These are phyloP conservation scores for Ormosia emarginata DNA, from an alignment of 306 rosid genomes.

Conservation along the genomic window DNA sequence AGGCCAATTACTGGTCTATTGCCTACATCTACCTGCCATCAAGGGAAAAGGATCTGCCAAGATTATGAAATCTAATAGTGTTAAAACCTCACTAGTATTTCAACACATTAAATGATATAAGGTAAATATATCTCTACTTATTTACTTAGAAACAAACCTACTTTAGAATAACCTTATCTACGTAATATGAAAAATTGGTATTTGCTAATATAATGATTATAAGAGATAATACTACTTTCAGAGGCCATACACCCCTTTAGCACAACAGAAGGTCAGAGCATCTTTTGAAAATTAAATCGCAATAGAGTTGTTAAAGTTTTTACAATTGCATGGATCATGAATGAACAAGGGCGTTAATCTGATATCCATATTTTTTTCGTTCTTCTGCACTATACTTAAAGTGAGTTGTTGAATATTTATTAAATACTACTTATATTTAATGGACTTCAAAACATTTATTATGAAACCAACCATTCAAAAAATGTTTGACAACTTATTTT, in stretches of 20 bases:
- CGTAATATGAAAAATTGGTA: not conserved
- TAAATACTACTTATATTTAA: no score
- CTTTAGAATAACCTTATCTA: no score
- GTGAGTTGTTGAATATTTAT: not conserved
- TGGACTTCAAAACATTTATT: not conserved
- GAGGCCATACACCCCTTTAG: not conserved
- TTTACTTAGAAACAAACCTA: no score
- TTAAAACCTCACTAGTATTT: not conserved
- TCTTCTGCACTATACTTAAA: no score
- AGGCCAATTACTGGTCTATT: conserved; percentile 83
- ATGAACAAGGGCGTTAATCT: no score
- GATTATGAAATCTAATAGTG: not conserved
- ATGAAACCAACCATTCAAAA: not conserved
- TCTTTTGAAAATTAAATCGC: not conserved
- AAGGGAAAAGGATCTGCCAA: not conserved
- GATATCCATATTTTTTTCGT: no score
- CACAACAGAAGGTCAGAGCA: not conserved
- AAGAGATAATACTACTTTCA: not conserved
- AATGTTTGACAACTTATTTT: not conserved
- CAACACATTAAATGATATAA: no score
- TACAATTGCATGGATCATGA: not conserved
- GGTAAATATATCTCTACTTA: no score
- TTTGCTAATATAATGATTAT: not conserved
- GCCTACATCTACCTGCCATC: conserved; percentile 78
- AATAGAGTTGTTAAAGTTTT: not conserved